Percentiles rank a stretch among this genome's conserved stretches.
These are phyloP conservation scores for Crithidia expoeki DNA, from an alignment of 208 protist genomes.

Conservation along the genomic window DNA sequence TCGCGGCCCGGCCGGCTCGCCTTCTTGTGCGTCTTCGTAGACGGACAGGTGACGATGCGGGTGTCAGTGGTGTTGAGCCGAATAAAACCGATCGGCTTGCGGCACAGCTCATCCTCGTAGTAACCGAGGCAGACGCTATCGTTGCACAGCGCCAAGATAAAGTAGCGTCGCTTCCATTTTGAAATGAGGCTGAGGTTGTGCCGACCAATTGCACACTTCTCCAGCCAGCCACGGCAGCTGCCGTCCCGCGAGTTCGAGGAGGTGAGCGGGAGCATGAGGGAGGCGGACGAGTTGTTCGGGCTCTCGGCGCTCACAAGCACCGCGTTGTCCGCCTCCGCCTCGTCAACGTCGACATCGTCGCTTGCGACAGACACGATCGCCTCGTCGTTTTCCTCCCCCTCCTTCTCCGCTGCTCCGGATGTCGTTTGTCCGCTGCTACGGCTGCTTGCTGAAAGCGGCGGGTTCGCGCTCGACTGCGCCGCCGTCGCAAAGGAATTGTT, in stretches of 20 bases:
- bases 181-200: constrained; percentile 39
- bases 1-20: constrained; percentile 53
- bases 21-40: constrained; percentile 59
- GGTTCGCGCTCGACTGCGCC: not conserved
- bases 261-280: constrained; percentile 1
- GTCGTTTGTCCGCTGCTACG: not conserved
- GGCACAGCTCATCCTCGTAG: constrained; percentile 62
- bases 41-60: constrained; percentile 57
- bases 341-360: constrained; percentile 13
- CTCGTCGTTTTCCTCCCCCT: constrained; percentile 9
- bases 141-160: constrained; percentile 53
- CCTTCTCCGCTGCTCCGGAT: not conserved
- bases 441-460: not conserved
- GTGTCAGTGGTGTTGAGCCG: constrained; percentile 48
- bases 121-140: constrained; percentile 50
- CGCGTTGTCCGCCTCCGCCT: constrained; percentile 9
- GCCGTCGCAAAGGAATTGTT: not conserved
- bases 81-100: constrained; percentile 46
- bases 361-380: constrained; percentile 2
- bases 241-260: not conserved
- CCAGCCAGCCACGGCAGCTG: constrained; percentile 60
- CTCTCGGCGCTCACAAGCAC: not conserved
- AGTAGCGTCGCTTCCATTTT: constrained; percentile 67
- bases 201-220: constrained; percentile 65
- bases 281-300: not conserved